Conservation (phyloP, 2,329 filamentous ascomycete species). For the Diaporthe batatas region DNA sequence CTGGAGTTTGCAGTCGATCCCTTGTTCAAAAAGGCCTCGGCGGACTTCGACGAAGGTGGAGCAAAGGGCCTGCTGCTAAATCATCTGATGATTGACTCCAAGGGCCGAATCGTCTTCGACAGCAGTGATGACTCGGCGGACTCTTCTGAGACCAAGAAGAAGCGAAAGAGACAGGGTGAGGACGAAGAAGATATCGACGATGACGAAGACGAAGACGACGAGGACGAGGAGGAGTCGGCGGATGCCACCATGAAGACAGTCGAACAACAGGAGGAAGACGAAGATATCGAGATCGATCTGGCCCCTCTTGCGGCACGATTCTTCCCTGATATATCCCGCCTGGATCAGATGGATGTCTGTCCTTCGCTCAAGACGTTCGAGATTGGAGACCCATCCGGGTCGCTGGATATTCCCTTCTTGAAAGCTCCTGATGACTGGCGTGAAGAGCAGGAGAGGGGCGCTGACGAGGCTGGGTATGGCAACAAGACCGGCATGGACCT, state of each 20-base stretch:
- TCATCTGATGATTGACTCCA: constrained; percentile 93
- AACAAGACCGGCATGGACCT: constrained; percentile 86
- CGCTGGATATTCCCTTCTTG: constrained; percentile 91
- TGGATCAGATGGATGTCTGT: constrained; percentile 93
- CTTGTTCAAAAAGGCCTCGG: constrained; percentile 98
- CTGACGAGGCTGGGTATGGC: constrained; percentile 63
- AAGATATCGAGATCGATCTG: constrained; percentile 84
- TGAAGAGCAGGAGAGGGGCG: constrained; percentile 75
- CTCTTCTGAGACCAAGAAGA: constrained; percentile 58
- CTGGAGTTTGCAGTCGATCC: constrained; percentile 97
- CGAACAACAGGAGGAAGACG: constrained; percentile 62
- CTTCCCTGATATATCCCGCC: constrained; percentile 81
- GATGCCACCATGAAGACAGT: constrained; percentile 56
- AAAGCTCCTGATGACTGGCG: constrained; percentile 90
- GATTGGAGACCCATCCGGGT: constrained; percentile 85
- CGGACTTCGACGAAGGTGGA: constrained; percentile 97
- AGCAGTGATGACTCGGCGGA: constrained; percentile 89
- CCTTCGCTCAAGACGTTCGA: constrained; percentile 95
- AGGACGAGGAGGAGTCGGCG: constrained; percentile 53
- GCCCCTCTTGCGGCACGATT: constrained; percentile 80
- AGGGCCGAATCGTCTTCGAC: constrained; percentile 96
- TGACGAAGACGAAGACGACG: constrained; percentile 56
- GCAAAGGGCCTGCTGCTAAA: constrained; percentile 96
- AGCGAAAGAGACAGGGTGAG: constrained; percentile 49
- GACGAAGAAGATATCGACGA: constrained; percentile 54